Base-by-base conservation (phyloP, 208 protist genomes). In the Crithidia mellificae region DNA sequence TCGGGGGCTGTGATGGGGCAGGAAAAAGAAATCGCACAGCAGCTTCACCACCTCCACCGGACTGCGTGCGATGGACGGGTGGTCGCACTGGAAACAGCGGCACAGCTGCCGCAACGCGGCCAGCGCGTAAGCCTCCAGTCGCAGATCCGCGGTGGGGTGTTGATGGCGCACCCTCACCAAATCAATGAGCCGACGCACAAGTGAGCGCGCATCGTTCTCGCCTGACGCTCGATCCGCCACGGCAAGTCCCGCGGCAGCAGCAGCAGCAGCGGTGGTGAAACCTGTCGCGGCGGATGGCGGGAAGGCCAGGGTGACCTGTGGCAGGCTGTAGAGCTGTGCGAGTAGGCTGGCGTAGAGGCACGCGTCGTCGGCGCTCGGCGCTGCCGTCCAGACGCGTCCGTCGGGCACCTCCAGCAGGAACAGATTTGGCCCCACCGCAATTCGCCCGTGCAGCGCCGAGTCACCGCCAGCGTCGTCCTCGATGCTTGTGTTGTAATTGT, bases 11-110 rank as follows among this genome's bases (percentile, higher is more conserved):
- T 75, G 70, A 24, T 65, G 61, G 3, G 70, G 70, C 7, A 78
- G 70, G 43, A 85, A 78, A 47, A 81, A 84, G 20, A 79, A 74
- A 54, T 93, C 68, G 55, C 82, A 84, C 12, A 93, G 59, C 5
- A 65, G 77, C 57, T 77, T 81, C 11, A 87, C 66, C 32, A 93
- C 55, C 22, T 79, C 78, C 34, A 83, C 50, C 30, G 68, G 55
- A 5, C 50, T 67, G 3, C 64, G 61, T 1, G 80, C 73, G 27
- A 78, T 65, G 32, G 20, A 7, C n/a, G 79, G 78, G 62, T 81
- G 80, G 63, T 88, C 85, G 74, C 84, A 62, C 14, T 71, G 75
- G 0, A 84, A 65, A 11, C 65, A 20, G 12, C 27, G 24, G 25
- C 78, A 63, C 6, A 93, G 62, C 2, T 75, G 72, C n/a, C 79